A percentile compares a stretch with the other conserved stretches of the same genome.
phyloP scores from a whole-genome alignment of 306 rosid species.

The Begonia loranthoides region DNA sequence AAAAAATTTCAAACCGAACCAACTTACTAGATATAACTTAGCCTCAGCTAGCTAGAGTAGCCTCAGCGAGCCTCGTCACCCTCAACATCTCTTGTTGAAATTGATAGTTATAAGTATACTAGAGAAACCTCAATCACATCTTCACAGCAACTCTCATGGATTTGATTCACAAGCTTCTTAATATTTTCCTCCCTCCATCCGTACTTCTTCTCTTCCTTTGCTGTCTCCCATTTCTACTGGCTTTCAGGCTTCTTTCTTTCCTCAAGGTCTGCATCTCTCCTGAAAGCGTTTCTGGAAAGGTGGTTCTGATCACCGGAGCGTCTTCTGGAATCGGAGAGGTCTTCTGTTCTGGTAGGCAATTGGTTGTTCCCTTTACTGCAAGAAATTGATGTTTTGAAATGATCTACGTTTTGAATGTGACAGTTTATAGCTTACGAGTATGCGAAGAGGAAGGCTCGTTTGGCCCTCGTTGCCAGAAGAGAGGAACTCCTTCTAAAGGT shows the following conservation, averaged over 20 bases:
- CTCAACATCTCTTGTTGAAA: too few species aligned
- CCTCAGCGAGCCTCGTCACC: too few species aligned
- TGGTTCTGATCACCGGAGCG: conserved; percentile 41
- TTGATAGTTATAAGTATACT: too few species aligned
- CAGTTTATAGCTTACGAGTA: conserved; percentile 63
- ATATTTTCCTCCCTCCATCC: conserved; percentile 19
- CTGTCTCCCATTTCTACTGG: conserved; percentile 15
- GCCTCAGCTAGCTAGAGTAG: too few species aligned
- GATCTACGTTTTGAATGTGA: neutral
- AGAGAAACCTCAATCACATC: too few species aligned
- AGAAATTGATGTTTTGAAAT: neutral
- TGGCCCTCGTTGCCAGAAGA: conserved; percentile 43
- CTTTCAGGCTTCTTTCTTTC: conserved; percentile 18
- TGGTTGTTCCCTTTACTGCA: too few species aligned
- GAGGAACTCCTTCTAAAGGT: conserved; percentile 27
- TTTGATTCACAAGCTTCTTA: conserved; percentile 14
- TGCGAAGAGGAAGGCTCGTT: conserved; percentile 40
- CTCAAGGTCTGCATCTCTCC: conserved; percentile 3
- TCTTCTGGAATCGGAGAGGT: conserved; percentile 59
- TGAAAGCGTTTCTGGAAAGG: conserved; percentile 47
- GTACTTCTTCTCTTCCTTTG: conserved; percentile 8
- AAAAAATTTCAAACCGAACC: too few species aligned
- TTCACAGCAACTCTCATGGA: conserved; percentile 14
- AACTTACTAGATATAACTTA: too few species aligned
- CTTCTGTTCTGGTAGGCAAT: neutral